phyloP scores from a whole-genome alignment of 768 basidiomycete genomes.

The Lentinula raphanica region DNA sequence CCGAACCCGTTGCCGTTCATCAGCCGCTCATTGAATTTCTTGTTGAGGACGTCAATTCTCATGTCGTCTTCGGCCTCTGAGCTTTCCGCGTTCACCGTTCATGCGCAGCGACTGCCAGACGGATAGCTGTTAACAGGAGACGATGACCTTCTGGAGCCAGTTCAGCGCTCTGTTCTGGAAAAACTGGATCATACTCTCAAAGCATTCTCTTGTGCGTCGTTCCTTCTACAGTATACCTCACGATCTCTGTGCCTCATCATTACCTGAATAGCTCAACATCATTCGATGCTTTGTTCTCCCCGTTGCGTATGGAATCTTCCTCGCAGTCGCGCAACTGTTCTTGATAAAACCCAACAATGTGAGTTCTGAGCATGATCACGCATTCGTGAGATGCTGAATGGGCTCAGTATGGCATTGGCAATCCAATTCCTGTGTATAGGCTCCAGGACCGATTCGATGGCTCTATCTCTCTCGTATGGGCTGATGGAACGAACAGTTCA shows the following conservation, averaged over 20 bases:
- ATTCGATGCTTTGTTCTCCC: conserved; percentile 60
- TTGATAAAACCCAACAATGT: conserved; percentile 58
- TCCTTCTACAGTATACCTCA: conserved; percentile 1
- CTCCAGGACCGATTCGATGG: conserved; percentile 49
- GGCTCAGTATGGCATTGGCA: conserved; percentile 58
- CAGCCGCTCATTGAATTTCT: neutral
- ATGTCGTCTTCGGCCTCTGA: neutral
- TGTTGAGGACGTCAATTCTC: neutral
- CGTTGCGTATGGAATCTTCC: conserved; percentile 61
- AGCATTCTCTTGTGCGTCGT: conserved; percentile 54
- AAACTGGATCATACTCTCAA: conserved; percentile 69
- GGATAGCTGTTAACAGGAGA: conserved; percentile 6
- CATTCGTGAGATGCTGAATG: neutral
- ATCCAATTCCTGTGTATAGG: conserved; percentile 42
- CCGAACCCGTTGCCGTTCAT: neutral
- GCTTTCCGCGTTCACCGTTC: neutral
- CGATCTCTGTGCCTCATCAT: neutral
- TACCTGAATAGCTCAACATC: conserved; percentile 42
- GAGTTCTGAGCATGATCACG: conserved; percentile 16
- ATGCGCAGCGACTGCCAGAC: conserved; percentile 18
- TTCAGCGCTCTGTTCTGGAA: conserved; percentile 59
- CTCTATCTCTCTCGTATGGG: conserved; percentile 56
- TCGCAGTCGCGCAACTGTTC: conserved; percentile 59
- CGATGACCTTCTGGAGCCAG: conserved; percentile 49
- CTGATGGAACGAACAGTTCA: conserved; percentile 56